These are phyloP conservation scores for Quercus glauca DNA, from an alignment of 306 rosid genomes.

Conservation along the genomic window DNA sequence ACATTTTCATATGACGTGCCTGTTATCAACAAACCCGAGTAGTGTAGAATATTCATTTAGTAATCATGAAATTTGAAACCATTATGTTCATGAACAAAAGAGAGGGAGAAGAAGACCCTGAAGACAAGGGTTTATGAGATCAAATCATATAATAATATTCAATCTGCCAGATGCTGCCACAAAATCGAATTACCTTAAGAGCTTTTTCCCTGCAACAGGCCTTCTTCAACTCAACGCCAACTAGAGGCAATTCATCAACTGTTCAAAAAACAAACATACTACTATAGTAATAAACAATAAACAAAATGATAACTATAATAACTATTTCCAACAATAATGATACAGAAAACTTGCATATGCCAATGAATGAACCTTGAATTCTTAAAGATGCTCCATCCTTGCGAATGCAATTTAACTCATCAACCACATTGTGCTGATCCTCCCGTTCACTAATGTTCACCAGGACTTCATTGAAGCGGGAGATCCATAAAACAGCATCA, in stretches of 20 bases:
- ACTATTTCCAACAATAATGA: conserved; percentile 3
- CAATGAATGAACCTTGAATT: conserved; percentile 63
- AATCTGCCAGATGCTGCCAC: neutral
- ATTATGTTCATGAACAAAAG: neutral
- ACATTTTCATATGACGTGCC: conserved; percentile 53
- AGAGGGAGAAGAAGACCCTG: neutral
- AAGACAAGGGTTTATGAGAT: neutral
- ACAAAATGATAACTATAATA: conserved; percentile 15
- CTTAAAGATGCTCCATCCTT: conserved; percentile 71
- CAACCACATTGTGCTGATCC: conserved; percentile 56
- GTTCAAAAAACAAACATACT: conserved; percentile 37
- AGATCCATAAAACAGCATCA: conserved; percentile 67
- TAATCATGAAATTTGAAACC: conserved; percentile 6
- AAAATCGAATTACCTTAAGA: conserved; percentile 42
- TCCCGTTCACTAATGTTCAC: conserved; percentile 46
- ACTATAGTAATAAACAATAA: conserved; percentile 22
- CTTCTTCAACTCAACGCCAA: conserved; percentile 80
- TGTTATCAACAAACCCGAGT: conserved; percentile 39
- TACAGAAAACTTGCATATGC: neutral
- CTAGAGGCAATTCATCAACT: conserved; percentile 81
- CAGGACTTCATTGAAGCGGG: conserved; percentile 51
- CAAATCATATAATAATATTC: neutral
- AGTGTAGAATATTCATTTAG: neutral
- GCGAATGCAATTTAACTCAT: conserved; percentile 53
- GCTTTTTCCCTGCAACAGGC: conserved; percentile 77